phyloP scores from a whole-genome alignment of 2,329 filamentous ascomycete species.

The Dactylella cylindrospora region DNA sequence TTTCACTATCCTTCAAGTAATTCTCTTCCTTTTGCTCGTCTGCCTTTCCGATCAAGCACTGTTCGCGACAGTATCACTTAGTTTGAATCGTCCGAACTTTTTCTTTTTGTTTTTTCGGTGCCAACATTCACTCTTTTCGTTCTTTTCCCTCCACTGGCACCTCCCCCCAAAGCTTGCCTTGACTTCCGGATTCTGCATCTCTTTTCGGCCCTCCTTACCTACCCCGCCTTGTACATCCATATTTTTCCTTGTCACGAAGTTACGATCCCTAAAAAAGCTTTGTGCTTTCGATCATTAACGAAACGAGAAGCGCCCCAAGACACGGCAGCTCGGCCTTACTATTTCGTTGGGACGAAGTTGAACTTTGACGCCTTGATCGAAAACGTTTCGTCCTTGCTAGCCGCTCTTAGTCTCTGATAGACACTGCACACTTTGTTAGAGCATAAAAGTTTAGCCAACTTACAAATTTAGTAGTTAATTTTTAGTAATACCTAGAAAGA shows the following conservation, averaged over 20 bases:
- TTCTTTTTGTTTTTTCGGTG: too few species aligned
- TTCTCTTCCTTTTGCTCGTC: constrained; percentile 25
- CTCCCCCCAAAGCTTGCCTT: constrained; percentile 40
- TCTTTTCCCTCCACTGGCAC: constrained; percentile 30
- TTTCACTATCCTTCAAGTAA: constrained; percentile 39
- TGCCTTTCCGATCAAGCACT: constrained; percentile 33
- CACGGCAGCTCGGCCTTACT: constrained; percentile 14
- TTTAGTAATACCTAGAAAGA: constrained; percentile 28
- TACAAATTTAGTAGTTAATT: constrained; percentile 24
- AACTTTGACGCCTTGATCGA: constrained; percentile 44
- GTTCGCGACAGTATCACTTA: constrained; percentile 39
- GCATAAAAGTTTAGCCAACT: constrained; percentile 26
- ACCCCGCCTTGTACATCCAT: constrained; percentile 31
- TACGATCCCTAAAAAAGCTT: constrained; percentile 26
- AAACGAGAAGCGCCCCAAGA: constrained; percentile 34
- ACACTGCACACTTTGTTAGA: constrained; percentile 38
- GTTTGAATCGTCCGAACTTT: constrained; percentile 45
- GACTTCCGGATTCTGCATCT: constrained; percentile 24
- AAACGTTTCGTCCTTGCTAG: constrained; percentile 39
- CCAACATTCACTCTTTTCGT: constrained; percentile 42
- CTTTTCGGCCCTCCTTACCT: constrained; percentile 11
- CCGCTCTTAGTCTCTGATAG: constrained; percentile 44
- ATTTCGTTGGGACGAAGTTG: constrained; percentile 42
- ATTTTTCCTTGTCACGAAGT: constrained; percentile 39
- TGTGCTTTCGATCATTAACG: constrained; percentile 10